Percentiles rank a stretch among this genome's conserved stretches.
These are phyloP conservation scores for Candida taoyuanica DNA, from an alignment of 805 yeast species.

Conservation along the genomic window DNA sequence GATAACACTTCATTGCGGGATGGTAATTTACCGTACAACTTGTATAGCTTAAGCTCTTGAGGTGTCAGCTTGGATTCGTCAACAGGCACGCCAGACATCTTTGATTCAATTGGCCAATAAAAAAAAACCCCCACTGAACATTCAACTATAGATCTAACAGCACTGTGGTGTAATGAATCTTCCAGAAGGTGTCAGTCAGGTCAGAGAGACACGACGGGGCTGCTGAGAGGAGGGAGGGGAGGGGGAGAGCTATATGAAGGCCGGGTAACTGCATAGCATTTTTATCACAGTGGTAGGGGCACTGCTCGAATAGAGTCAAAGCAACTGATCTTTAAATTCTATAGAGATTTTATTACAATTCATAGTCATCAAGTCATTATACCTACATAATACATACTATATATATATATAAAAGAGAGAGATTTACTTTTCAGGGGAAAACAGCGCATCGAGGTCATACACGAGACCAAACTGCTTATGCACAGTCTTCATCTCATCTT, in stretches of 20 bases:
- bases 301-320: no score
- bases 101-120: no score
- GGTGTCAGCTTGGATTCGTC: slow-evolving; percentile 29
- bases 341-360: no score
- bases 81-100: slow-evolving; percentile 3
- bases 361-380: neutral
- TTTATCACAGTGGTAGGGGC: neutral
- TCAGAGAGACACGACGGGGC: no score
- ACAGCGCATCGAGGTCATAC: slow-evolving; percentile 6
- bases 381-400: neutral
- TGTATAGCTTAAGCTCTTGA: slow-evolving; percentile 74
- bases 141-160: no score
- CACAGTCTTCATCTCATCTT: slow-evolving; percentile 2
- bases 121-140: no score
- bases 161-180: no score
- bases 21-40: slow-evolving; percentile 83
- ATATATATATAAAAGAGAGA: no score
- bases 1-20: slow-evolving; percentile 71
- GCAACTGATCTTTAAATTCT: no score
- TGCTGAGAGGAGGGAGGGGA: no score
- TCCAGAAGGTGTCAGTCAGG: no score
- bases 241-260: no score
- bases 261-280: neutral
- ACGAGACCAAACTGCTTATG: slow-evolving; percentile 11
- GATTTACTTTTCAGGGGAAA: slow-evolving; percentile 1